Evolutionary conservation across 2,329 filamentous ascomycete species (phyloP).

Genomic region (Ceratocystis eucalypticola): DNA sequence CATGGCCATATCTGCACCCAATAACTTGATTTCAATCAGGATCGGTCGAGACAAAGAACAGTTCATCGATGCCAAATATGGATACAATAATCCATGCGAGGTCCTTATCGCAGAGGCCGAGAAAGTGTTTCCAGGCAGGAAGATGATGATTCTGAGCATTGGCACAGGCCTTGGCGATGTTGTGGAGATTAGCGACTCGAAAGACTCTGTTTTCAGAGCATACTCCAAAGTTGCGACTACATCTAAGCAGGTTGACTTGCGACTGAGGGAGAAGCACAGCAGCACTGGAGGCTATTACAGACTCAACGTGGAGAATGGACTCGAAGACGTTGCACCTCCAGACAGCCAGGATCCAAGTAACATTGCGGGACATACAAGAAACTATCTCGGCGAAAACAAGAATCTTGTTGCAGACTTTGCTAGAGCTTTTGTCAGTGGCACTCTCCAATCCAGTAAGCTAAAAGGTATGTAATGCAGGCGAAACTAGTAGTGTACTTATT

Average conservation of each 20-base stretch:
- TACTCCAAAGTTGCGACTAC: too few species aligned
- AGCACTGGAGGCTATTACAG: neutral
- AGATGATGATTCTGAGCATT: conserved; percentile 22
- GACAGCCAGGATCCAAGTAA: conserved; percentile 23
- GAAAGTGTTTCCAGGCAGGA: conserved; percentile 21
- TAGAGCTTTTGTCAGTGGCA: too few species aligned
- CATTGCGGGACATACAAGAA: conserved; percentile 22
- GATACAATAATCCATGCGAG: conserved; percentile 26
- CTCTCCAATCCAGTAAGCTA: too few species aligned
- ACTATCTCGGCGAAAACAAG: neutral
- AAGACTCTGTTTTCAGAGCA: neutral
- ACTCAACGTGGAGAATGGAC: conserved; percentile 24
- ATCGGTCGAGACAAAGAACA: conserved; percentile 14
- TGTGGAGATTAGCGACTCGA: conserved; percentile 20
- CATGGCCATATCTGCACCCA: conserved; percentile 24
- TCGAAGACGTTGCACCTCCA: conserved; percentile 22
- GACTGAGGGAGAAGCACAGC: too few species aligned
- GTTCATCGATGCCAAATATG: conserved; percentile 25
- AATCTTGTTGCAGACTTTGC: too few species aligned
- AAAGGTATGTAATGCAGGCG: too few species aligned
- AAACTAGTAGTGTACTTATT: too few species aligned
- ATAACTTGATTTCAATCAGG: conserved; percentile 23
- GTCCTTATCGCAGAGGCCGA: conserved; percentile 24
- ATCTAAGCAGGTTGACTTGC: too few species aligned
- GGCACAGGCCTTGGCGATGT: conserved; percentile 23